Percentiles rank a stretch among this genome's conserved stretches.
These are phyloP conservation scores for Colletotrichum falcatum DNA, from an alignment of 2,329 filamentous ascomycete species.

Conservation along the genomic window DNA sequence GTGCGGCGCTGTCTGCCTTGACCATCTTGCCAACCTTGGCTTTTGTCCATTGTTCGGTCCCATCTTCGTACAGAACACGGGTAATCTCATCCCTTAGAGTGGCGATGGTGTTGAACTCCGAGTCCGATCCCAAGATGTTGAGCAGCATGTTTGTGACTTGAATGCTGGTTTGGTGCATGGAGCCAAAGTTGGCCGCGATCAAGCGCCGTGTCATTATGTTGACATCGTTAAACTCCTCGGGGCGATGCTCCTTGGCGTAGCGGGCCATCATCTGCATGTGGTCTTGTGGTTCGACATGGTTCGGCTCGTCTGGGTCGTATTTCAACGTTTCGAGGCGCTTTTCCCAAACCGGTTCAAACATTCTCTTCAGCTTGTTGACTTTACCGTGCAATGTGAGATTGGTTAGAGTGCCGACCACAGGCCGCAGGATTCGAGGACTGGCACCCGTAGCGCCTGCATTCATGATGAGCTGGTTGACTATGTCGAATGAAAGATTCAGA, in stretches of 20 bases:
- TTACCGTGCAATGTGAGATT: slow-evolving; percentile 43
- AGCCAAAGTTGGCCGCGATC: slow-evolving; percentile 50
- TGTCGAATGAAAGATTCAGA: slow-evolving; percentile 46
- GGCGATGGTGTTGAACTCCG: slow-evolving; percentile 52
- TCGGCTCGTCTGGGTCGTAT: slow-evolving; percentile 29
- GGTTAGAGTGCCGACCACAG: slow-evolving; percentile 47
- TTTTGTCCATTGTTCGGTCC: slow-evolving; percentile 53
- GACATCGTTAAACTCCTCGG: slow-evolving; percentile 49
- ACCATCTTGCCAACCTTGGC: slow-evolving; percentile 52
- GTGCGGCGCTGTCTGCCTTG: slow-evolving; percentile 54
- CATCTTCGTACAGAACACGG: slow-evolving; percentile 46
- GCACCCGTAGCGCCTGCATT: slow-evolving; percentile 50
- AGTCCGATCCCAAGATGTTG: slow-evolving; percentile 52
- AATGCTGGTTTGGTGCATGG: slow-evolving; percentile 56
- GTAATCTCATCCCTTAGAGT: slow-evolving; percentile 53
- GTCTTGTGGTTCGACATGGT: slow-evolving; percentile 50
- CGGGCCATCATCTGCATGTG: slow-evolving; percentile 57
- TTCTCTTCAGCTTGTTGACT: slow-evolving; percentile 46
- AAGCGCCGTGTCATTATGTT: slow-evolving; percentile 50
- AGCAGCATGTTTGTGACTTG: slow-evolving; percentile 55
- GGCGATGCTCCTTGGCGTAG: slow-evolving; percentile 53
- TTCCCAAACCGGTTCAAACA: slow-evolving; percentile 44
- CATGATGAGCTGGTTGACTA: slow-evolving; percentile 49
- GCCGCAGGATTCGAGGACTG: slow-evolving; percentile 48
- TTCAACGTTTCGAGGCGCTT: slow-evolving; percentile 45